Evolutionary conservation across 2,329 filamentous ascomycete species (phyloP), one percentile per base, ranked within the genome.

Genomic region (Aspergillus transmontanensis): DNA sequence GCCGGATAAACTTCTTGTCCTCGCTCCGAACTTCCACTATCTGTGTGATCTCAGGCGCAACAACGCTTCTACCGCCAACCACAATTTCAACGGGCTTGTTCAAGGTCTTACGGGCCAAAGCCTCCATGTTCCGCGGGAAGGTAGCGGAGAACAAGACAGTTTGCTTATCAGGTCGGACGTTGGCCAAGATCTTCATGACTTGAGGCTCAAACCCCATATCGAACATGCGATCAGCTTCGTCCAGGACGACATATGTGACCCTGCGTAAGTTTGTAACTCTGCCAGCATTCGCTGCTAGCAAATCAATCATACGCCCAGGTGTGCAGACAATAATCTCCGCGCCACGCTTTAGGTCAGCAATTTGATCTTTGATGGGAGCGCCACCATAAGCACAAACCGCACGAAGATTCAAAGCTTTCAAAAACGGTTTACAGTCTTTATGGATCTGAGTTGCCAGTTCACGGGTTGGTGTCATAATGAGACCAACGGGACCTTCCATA

Each of bases 121-220:
- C 89, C 75, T 97, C 93, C 84, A 99, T 96, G 67, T 94, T 94
- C 54, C 91, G 89, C 23, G 95, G 95, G 84, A 98, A 97, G 0
- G 95, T 99, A 4, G 95, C 95, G 0, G 95, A 98, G 78, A 98
- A 99, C 28, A 98, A 85, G 58, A 98, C 93, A 0, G 93, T 97
- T 76, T 99, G 95, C 57, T 92, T 89, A 75, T 97, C 92, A 0
- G 95, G 94, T 55, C 95, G 90, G 76, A 97, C 91, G 72, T 95
- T 97, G 68, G 89, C 88, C 75, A 98, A 89, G 63, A 99, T 95
- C 78, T 96, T 97, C 88, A 95, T 95, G 59, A 99, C 94, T 77
- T 99, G 95, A 2, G 95, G 94, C 79, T 97, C 94, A 74, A 99
- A 99, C 16, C 95, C 95, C 95, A 99, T 98, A 77, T 99, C 95